Base-by-base conservation (phyloP, 2,329 filamentous ascomycete genomes). In the Curvularia verruculosa region DNA sequence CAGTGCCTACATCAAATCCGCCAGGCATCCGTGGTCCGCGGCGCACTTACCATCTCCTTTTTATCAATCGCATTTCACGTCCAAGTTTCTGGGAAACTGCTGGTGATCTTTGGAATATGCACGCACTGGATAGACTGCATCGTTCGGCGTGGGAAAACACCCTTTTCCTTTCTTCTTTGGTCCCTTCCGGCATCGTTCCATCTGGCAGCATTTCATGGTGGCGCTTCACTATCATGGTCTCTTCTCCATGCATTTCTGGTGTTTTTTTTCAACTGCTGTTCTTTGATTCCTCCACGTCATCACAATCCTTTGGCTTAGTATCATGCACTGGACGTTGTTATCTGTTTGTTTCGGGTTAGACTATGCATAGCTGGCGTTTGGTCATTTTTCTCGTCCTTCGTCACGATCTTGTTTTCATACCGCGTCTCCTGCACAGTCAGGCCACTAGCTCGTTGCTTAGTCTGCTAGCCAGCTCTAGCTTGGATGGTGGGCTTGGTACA, bases 341-440 rank as follows among this genome's bases (percentile, higher is more conserved):
- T 34, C 34, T 26, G 26, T 40, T 49, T 55, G 36, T 47, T 59
- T 50, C 24, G 18, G 45, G 18, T 24, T 54, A 41, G 37, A 56
- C 39, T 37, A 48, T 54, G 61, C 53, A 60, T 62, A 19, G 43
- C 15, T 41, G 56, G 61, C 39, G 52, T 55, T 59, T 28, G 40
- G 15, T 48, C 43, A 45, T 39, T 28, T 36, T 52, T 45, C 39
- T 43, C 8, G 24, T 53, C n/a, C 45, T 28, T 41, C 37, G 58
- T 56, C 29, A 37, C 50, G 13, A 26, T 52, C 21, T 31, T 13
- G 23, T 39, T 52, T 44, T 26, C 8, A 31, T 56, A 45, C 45
- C 18, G 6, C 29, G 51, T 29, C 21, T 19, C 29, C 40, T 47
- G 40, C 51, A 26, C 24, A n/a, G 9, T 51, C 37, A 37, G 36